phyloP scores from a whole-genome alignment of 1,284 basidiomycete genomes.

The Gymnopus androsaceus region DNA sequence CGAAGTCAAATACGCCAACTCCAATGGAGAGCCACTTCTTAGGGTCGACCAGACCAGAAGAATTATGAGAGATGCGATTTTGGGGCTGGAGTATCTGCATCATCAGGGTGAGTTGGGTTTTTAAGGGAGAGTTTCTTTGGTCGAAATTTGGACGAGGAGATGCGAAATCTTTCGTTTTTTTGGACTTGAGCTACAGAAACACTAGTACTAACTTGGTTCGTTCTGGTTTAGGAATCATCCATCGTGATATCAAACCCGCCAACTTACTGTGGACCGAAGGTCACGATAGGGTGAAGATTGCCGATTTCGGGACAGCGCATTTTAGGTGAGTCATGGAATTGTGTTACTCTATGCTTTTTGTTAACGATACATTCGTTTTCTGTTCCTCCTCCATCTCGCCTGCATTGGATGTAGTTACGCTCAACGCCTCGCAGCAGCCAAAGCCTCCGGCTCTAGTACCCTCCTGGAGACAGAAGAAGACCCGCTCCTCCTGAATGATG shows the following conservation, averaged over 20 bases:
- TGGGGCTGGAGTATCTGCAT: constrained; percentile 83
- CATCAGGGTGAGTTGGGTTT: too few species aligned
- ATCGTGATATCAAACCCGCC: constrained; percentile 98
- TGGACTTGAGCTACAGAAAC: too few species aligned
- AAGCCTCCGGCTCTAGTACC: not conserved
- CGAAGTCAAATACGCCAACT: constrained; percentile 84
- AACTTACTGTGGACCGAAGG: constrained; percentile 91
- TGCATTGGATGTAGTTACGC: constrained; percentile 57
- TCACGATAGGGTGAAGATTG: constrained; percentile 90
- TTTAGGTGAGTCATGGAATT: constrained; percentile 61
- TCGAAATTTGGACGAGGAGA: too few species aligned
- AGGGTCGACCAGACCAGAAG: constrained; percentile 82
- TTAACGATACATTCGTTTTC: not conserved
- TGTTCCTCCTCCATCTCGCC: not conserved
- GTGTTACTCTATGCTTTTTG: constrained; percentile 28
- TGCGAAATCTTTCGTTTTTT: too few species aligned
- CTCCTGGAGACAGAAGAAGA: constrained; percentile 44
- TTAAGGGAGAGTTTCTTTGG: too few species aligned
- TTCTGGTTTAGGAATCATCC: too few species aligned
- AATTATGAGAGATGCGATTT: constrained; percentile 89
- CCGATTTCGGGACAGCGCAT: constrained; percentile 96
- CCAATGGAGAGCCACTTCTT: constrained; percentile 69
- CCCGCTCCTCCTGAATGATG: constrained; percentile 78
- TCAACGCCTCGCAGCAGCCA: constrained; percentile 63
- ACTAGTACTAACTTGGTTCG: too few species aligned